Conservation (phyloP, 1,284 basidiomycete species). For the Mrakiaceae sp. region DNA sequence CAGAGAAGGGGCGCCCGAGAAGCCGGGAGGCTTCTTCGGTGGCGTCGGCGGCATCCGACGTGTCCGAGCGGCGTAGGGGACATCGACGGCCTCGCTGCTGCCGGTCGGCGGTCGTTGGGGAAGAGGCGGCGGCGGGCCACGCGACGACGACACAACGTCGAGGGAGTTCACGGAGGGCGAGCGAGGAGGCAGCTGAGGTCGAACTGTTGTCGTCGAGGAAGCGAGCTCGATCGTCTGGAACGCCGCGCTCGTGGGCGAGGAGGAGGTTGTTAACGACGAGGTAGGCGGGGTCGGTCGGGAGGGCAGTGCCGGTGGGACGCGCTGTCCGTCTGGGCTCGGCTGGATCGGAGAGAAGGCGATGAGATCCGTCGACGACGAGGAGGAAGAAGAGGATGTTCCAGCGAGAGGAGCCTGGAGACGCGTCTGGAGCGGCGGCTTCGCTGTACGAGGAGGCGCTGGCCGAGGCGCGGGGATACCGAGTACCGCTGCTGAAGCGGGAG, state of each 20-base stretch:
- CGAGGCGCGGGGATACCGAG: neutral
- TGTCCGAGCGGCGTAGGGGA: neutral
- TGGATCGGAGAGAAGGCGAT: neutral
- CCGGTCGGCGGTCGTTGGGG: neutral
- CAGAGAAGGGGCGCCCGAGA: neutral
- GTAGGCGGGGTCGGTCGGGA: neutral
- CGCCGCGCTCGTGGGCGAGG: neutral
- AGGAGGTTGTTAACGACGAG: neutral
- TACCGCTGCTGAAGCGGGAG: neutral
- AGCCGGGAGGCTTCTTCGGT: neutral
- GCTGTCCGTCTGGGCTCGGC: too few species aligned
- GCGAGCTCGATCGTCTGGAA: slow-evolving; percentile 3
- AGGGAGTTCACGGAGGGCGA: too few species aligned
- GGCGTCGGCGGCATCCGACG: neutral
- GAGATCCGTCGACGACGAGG: neutral
- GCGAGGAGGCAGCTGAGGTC: too few species aligned
- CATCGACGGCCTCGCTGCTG: neutral
- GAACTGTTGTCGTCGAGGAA: neutral
- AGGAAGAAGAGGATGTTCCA: neutral
- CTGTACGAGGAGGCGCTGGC: neutral
- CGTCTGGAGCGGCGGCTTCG: too few species aligned
- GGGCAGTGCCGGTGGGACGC: neutral
- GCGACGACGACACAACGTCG: too few species aligned
- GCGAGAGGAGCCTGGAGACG: too few species aligned
- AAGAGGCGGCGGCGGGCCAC: neutral